phyloP scores from a whole-genome alignment of 768 basidiomycete genomes.

The Boletus sp. region DNA sequence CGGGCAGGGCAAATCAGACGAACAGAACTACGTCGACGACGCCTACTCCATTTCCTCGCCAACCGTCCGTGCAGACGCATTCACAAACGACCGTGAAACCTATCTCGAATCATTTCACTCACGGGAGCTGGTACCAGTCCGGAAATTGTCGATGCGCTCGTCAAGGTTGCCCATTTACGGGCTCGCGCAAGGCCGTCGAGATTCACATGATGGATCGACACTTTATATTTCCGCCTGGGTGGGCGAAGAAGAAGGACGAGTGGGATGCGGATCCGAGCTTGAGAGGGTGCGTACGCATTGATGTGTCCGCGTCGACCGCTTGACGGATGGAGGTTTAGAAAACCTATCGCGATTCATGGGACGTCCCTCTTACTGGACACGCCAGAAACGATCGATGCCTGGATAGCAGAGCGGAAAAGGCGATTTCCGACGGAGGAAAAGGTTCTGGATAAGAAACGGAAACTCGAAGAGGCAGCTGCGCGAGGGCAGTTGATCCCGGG shows the following conservation, averaged over 20 bases:
- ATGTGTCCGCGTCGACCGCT: not conserved
- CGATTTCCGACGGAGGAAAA: constrained; percentile 75
- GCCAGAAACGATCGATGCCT: constrained; percentile 76
- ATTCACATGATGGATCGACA: constrained; percentile 90
- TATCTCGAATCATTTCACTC: constrained; percentile 17
- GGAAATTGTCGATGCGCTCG: constrained; percentile 62
- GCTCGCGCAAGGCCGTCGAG: constrained; percentile 69
- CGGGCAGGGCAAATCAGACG: constrained; percentile 10
- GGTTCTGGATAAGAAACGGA: constrained; percentile 79
- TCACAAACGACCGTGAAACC: constrained; percentile 9
- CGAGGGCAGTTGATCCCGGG: constrained; percentile 67
- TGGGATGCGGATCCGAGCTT: constrained; percentile 86
- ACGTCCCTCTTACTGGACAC: constrained; percentile 76
- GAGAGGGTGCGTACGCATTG: constrained; percentile 55
- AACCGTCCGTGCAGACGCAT: not conserved
- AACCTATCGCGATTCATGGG: constrained; percentile 73
- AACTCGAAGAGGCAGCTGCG: constrained; percentile 73
- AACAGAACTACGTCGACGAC: not conserved
- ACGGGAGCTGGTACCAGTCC: constrained; percentile 57
- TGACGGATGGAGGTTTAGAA: constrained; percentile 41
- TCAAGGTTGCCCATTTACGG: constrained; percentile 63
- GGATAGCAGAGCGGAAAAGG: constrained; percentile 87
- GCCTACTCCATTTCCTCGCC: not conserved
- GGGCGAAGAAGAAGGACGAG: constrained; percentile 57
- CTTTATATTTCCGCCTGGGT: constrained; percentile 74